A percentile compares a stretch with the other conserved stretches of the same genome.
Evolutionary conservation across 495 filamentous ascomycete species (phyloP).

Genomic region (Xylaria longipes): DNA sequence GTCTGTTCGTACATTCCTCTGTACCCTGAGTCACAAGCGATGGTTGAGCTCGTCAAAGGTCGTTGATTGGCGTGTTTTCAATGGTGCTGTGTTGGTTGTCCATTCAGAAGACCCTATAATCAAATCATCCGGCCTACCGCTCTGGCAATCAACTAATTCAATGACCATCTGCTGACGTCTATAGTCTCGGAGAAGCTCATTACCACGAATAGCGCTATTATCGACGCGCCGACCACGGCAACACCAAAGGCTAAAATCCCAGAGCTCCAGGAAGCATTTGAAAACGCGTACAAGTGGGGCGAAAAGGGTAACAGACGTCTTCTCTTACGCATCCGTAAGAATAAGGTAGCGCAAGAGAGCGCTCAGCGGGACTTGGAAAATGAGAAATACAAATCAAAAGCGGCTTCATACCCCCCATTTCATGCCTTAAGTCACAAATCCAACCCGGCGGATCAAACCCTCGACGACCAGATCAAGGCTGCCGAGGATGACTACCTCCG

Average conservation of each 20-base stretch:
- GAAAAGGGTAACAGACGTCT: slow-evolving; percentile 26
- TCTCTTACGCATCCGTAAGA: slow-evolving; percentile 25
- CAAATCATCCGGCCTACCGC: not conserved
- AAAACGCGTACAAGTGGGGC: slow-evolving; percentile 29
- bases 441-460: slow-evolving; percentile 12
- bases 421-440: slow-evolving; percentile 30
- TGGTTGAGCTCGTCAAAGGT: not conserved
- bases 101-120: not conserved
- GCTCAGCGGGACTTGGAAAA: slow-evolving; percentile 25
- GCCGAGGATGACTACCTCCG: slow-evolving; percentile 25
- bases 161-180: not conserved
- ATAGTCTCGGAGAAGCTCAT: slow-evolving; percentile 14
- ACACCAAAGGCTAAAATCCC: slow-evolving; percentile 32
- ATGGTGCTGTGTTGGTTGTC: not conserved
- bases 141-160: not conserved
- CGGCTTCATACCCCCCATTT: slow-evolving; percentile 33
- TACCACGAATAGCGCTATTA: slow-evolving; percentile 9
- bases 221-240: not conserved
- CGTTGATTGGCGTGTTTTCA: not conserved
- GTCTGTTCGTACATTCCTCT: not conserved
- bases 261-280: slow-evolving; percentile 35
- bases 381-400: slow-evolving; percentile 28
- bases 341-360: slow-evolving; percentile 26
- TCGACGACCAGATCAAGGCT: slow-evolving; percentile 18
- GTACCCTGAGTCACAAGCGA: not conserved